phyloP scores from a whole-genome alignment of 2,329 filamentous ascomycete species.

The Mycocentrospora acerina region DNA sequence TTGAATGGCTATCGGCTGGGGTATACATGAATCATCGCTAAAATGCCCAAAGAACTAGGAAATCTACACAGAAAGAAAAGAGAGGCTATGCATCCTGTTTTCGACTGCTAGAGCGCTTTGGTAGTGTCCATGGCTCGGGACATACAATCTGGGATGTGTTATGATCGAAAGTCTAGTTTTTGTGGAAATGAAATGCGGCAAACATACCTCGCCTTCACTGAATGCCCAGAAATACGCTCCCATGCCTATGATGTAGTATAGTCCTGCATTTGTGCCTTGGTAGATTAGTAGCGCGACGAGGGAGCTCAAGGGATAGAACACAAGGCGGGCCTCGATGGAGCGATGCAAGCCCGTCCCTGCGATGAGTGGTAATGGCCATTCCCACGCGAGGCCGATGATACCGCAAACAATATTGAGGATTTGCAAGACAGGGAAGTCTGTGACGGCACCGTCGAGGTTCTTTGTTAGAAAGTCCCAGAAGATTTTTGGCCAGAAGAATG shows the following conservation, averaged over 20 bases:
- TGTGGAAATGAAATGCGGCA: not conserved
- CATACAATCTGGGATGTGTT: slow-evolving; percentile 46
- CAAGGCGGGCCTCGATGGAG: slow-evolving; percentile 81
- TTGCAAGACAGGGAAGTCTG: slow-evolving; percentile 84
- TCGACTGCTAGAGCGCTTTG: slow-evolving; percentile 41
- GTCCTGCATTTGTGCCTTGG: slow-evolving; percentile 85
- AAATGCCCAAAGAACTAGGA: too few species aligned
- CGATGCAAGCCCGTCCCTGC: slow-evolving; percentile 79
- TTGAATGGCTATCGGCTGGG: too few species aligned
- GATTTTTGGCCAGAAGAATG: slow-evolving; percentile 98
- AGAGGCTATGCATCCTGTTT: slow-evolving; percentile 18
- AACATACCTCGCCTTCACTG: slow-evolving; percentile 88
- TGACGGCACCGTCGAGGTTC: slow-evolving; percentile 82
- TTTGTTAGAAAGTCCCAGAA: slow-evolving; percentile 97
- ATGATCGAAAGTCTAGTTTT: slow-evolving; percentile 3
- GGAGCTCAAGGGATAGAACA: slow-evolving; percentile 77
- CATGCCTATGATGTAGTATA: slow-evolving; percentile 89
- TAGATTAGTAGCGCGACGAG: slow-evolving; percentile 79
- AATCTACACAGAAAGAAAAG: slow-evolving; percentile 1
- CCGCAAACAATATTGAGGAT: slow-evolving; percentile 86
- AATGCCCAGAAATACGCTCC: slow-evolving; percentile 95
- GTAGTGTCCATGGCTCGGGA: slow-evolving; percentile 53
- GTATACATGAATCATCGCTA: too few species aligned
- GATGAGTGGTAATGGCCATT: slow-evolving; percentile 80
- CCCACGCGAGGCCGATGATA: slow-evolving; percentile 76